Evolutionary conservation across 2,329 filamentous ascomycete species (phyloP).

Genomic region (Fusarium verticillioides): DNA sequence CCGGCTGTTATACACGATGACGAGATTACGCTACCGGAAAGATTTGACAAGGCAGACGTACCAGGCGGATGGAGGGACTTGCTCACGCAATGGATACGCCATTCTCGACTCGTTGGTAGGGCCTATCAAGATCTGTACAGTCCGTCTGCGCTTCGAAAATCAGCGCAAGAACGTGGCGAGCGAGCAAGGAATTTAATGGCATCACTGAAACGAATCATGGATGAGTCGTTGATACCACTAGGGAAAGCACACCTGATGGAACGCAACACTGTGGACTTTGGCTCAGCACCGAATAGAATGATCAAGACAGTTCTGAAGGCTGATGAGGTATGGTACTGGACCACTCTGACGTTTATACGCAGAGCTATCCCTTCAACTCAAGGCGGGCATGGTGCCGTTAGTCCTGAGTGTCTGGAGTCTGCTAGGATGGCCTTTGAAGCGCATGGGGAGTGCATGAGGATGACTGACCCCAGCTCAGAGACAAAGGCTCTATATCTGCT

Average conservation of each 20-base stretch:
- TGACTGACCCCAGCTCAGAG: not conserved
- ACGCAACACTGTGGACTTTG: not conserved
- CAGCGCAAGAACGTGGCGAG: not conserved
- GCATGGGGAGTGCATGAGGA: not conserved
- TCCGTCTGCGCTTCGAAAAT: fast-evolving
- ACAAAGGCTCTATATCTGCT: not conserved
- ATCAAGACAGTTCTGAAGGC: not conserved
- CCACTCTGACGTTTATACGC: not conserved
- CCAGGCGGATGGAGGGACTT: not conserved
- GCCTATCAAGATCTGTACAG: not conserved
- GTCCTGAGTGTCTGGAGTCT: not conserved
- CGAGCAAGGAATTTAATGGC: not conserved
- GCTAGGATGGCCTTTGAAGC: not conserved
- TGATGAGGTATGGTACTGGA: not conserved
- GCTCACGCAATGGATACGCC: not conserved
- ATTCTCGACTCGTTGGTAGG: not conserved
- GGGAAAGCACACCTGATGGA: not conserved
- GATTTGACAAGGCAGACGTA: not conserved
- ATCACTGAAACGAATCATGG: not conserved
- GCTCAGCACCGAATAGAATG: not conserved
- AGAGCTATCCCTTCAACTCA: fast-evolving
- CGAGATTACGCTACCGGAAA: not conserved
- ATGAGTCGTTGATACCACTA: not conserved
- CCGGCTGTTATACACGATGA: not conserved
- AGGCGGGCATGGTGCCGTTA: not conserved